A percentile compares a stretch with the other conserved stretches of the same genome.
These are phyloP conservation scores for Mortierella claussenii DNA, from an alignment of 192 early-diverging fungal species.

Conservation along the genomic window DNA sequence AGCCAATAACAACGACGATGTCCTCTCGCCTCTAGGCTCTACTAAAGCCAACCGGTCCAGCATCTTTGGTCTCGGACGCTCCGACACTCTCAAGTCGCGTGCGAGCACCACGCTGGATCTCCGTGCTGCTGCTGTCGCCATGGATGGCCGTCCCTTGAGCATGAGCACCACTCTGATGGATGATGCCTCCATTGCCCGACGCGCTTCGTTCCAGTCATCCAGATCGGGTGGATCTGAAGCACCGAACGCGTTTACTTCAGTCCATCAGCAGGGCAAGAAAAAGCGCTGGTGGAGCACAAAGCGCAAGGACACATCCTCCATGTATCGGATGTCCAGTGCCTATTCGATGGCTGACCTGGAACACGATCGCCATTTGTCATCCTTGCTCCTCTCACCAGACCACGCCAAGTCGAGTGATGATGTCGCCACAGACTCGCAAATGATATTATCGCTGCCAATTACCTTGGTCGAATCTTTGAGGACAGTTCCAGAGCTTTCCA, in stretches of 20 bases:
- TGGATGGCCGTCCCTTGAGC: slow-evolving; percentile 33
- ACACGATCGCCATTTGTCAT: slow-evolving; percentile 16
- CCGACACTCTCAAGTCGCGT: slow-evolving; percentile 40
- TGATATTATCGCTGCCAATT: slow-evolving; percentile 30
- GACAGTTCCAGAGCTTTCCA: slow-evolving; percentile 6
- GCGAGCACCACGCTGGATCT: slow-evolving; percentile 25
- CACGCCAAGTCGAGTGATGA: slow-evolving; percentile 31
- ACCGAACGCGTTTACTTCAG: no score
- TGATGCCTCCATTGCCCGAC: slow-evolving; percentile 8
- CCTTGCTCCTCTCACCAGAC: slow-evolving; percentile 9
- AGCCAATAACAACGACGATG: background rate
- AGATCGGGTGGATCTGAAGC: slow-evolving; percentile 39
- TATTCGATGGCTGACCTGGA: slow-evolving; percentile 42
- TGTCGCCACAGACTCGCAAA: slow-evolving; percentile 11
- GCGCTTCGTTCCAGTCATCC: slow-evolving; percentile 46
- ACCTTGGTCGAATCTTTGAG: slow-evolving; percentile 11
- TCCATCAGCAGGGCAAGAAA: slow-evolving; percentile 25
- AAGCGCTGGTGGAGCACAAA: slow-evolving; percentile 44
- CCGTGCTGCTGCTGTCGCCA: background rate
- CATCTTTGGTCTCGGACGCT: slow-evolving; percentile 31
- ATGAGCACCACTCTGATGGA: slow-evolving; percentile 39
- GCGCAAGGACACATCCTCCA: slow-evolving; percentile 25
- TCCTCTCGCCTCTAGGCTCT: slow-evolving; percentile 3
- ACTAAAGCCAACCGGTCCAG: slow-evolving; percentile 42
- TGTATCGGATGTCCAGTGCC: slow-evolving; percentile 34